phyloP scores from a whole-genome alignment of 176 grass and related monocot genomes.

The Oryza officinalis region DNA sequence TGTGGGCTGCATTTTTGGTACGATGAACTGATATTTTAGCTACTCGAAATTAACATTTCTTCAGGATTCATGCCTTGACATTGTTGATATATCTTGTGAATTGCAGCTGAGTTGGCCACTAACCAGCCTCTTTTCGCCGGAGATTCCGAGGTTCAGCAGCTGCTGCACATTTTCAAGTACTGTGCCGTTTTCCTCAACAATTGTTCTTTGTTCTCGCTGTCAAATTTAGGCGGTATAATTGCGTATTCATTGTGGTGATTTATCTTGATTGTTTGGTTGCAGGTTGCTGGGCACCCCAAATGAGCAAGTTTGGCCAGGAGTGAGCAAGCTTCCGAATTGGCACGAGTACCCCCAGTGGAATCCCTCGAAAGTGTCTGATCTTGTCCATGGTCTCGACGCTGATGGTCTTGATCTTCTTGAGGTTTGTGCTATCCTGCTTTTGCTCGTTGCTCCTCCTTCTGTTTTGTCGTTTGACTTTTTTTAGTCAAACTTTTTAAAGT shows the following conservation, averaged over 20 bases:
- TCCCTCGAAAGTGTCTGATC: constrained; percentile 44
- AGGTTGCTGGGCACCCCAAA: constrained; percentile 92
- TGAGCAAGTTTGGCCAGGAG: constrained; percentile 85
- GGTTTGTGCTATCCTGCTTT: constrained; percentile 39
- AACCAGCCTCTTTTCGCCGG: constrained; percentile 72
- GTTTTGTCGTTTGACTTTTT: too few relatives aligned
- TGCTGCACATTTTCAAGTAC: constrained; percentile 96
- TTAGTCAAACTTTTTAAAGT: too few relatives aligned
- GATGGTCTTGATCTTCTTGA: constrained; percentile 75
- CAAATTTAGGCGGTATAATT: not conserved
- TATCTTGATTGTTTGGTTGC: constrained; percentile 4
- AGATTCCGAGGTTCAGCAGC: constrained; percentile 94
- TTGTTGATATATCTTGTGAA: constrained; percentile 27
- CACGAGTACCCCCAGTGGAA: constrained; percentile 95
- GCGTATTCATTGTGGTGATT: not conserved
- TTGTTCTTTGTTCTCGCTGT: not conserved
- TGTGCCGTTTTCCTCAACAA: not conserved
- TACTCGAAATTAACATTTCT: not conserved
- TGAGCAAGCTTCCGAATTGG: constrained; percentile 82
- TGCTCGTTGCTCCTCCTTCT: not conserved
- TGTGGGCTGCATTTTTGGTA: constrained; percentile 96
- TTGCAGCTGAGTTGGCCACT: constrained; percentile 77
- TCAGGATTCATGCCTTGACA: not conserved
- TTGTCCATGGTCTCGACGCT: constrained; percentile 57
- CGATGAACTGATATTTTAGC: not conserved